phyloP scores from a whole-genome alignment of 1,284 basidiomycete genomes.

The Coriolopsis trogii region DNA sequence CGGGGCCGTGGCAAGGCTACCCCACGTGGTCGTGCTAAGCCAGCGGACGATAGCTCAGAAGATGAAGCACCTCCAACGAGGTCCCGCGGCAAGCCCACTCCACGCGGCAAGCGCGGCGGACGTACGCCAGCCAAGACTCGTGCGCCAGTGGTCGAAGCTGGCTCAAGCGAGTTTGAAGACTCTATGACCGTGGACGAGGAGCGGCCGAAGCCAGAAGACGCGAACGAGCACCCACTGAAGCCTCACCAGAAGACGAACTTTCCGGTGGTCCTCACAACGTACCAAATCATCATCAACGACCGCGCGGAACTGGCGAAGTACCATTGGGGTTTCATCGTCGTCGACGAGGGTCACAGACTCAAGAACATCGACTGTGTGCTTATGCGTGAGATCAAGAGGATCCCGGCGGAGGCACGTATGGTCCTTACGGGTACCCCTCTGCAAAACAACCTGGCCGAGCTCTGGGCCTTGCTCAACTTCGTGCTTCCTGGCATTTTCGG shows the following conservation, averaged over 20 bases:
- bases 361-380: constrained; percentile 93
- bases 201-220: constrained; percentile 10
- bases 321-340: constrained; percentile 92
- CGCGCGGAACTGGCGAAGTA: constrained; percentile 66
- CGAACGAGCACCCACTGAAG: constrained; percentile 20
- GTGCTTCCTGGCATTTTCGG: constrained; percentile 92
- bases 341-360: constrained; percentile 93
- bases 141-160: constrained; percentile 25
- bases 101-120: constrained; percentile 25
- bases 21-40: not conserved
- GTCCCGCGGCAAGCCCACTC: constrained; percentile 10
- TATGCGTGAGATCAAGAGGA: constrained; percentile 90
- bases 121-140: constrained; percentile 14
- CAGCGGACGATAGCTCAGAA: constrained; percentile 11
- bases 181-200: constrained; percentile 19
- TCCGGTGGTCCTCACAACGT: constrained; percentile 88
- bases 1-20: constrained; percentile 16
- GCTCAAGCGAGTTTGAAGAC: constrained; percentile 20
- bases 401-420: constrained; percentile 84
- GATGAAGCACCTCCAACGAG: constrained; percentile 4
- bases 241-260: constrained; percentile 48
- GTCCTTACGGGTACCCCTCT: constrained; percentile 94
- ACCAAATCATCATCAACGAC: constrained; percentile 92
- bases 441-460: constrained; percentile 92
- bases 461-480: constrained; percentile 96